Evolutionary conservation across 306 rosid genomes (phyloP).

Genomic region (Trichosanthes truncata): DNA sequence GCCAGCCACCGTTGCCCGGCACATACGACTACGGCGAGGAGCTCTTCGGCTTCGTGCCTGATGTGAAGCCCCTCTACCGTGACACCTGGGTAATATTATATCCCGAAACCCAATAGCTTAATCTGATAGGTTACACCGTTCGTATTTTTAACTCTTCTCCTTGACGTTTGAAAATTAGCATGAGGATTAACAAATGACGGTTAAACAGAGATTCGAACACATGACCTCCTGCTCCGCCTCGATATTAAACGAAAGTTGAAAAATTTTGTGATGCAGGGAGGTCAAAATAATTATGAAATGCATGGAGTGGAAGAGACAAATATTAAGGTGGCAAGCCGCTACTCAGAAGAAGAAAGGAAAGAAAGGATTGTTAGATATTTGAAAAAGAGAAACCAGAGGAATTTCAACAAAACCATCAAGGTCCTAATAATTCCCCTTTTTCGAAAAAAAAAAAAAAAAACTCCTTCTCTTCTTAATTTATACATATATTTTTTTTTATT

Average conservation of each 20-base stretch:
- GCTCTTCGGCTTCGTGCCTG: neutral
- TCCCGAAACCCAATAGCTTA: neutral
- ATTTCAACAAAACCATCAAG: slow-evolving; percentile 25
- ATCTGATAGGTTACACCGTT: neutral
- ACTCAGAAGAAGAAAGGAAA: slow-evolving; percentile 8
- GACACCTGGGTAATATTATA: neutral
- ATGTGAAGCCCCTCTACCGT: neutral
- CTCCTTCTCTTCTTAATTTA: neutral
- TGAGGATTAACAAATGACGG: no score
- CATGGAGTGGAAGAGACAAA: slow-evolving; percentile 46
- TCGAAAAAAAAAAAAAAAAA: no score
- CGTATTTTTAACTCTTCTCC: no score
- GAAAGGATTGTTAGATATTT: neutral
- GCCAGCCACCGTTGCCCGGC: neutral
- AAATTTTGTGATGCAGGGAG: neutral
- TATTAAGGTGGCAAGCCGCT: slow-evolving; percentile 38
- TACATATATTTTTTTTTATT: neutral
- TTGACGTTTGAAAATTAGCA: no score
- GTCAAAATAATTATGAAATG: slow-evolving; percentile 1
- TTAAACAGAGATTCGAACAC: no score
- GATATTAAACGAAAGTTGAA: neutral
- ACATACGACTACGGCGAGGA: neutral
- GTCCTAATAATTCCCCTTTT: neutral
- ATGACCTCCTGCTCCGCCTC: no score
- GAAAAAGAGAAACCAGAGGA: slow-evolving; percentile 7